Evolutionary conservation across 2,329 filamentous ascomycete genomes (phyloP).

Genomic region (Ambrosiella beaveri): DNA sequence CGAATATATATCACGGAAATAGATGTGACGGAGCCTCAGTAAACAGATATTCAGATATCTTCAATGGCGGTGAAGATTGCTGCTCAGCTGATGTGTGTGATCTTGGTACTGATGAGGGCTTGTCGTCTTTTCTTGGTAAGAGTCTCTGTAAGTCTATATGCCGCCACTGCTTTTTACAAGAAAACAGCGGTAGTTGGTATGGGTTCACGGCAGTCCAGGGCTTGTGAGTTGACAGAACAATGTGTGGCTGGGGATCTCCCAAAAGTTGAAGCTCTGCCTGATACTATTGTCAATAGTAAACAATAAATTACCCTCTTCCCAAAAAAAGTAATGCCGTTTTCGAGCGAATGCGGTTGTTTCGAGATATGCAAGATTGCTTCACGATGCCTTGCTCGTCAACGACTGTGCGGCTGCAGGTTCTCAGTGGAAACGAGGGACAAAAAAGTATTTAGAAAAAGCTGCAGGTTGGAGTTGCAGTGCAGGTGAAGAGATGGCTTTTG

Average conservation of each 20-base stretch:
- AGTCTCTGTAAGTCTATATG: neutral
- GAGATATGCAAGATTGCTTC: slow-evolving; percentile 1
- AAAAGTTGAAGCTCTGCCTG: neutral
- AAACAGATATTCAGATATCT: neutral
- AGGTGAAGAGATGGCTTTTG: neutral
- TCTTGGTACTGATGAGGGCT: neutral
- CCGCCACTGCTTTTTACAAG: no score
- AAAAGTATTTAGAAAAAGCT: neutral
- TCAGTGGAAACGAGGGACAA: neutral
- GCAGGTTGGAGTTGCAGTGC: slow-evolving; percentile 1
- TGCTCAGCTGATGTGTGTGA: neutral
- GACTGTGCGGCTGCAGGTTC: neutral
- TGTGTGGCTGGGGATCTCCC: neutral
- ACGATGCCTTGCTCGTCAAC: neutral
- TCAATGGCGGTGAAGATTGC: neutral
- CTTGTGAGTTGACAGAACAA: neutral
- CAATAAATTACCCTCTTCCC: neutral
- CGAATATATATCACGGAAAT: neutral
- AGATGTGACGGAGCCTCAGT: neutral
- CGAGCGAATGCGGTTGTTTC: neutral
- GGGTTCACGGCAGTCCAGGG: neutral
- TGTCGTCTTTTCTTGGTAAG: neutral
- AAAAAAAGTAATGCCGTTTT: neutral
- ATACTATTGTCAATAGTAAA: neutral
- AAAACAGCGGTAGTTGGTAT: neutral